Evolutionary conservation across 495 filamentous ascomycete species (phyloP), one percentile per base, ranked within the genome.

Genomic region (Neurospora cerealis): DNA sequence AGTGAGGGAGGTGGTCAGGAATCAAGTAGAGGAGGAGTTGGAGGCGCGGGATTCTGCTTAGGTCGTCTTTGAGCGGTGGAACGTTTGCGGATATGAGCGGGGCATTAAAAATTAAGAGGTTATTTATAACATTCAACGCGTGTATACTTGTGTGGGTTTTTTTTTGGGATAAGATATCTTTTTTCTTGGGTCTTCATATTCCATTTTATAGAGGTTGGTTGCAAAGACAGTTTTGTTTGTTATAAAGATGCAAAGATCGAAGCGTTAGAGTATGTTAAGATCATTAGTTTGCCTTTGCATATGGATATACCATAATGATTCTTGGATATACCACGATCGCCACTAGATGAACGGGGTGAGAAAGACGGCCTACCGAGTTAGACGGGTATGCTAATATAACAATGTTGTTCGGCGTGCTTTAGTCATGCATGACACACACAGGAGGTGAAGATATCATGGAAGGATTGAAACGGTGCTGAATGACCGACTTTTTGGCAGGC

Each of bases 1-100:
- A 19, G 88, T 89, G 46, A 82, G 87, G 74, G 85, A 89, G 75
- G 74, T 87, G 37, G 85, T 91, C 3, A 88, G 86, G 81, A 78
- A 81, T 70, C 84, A 88, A 73, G 85, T 91, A 1, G 84, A 86
- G 75, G 82, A 87, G 77, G 86, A 88, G 78, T 77, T 90, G 74
- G 71, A 73, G 70, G 74, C 41, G 54, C 54, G 28, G 40, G 46
- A 24, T 9, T 62, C 54, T 62, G 54, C 54, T 34, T 62, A 62
- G 54, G 19, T 9, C 7, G 17, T n/a, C n/a, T 21, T 21, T 46
- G 42, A 46, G 42, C 42, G 19, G 44, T 21, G 44, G 6, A 24
- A 48, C 2, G 7, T 48, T 48, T 21, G 8, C 8, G 44, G n/a
- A 24, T 48, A 24, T 9, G 38, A 48, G 44, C 19, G 44, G 19